Evolutionary conservation across 2,329 filamentous ascomycete species (phyloP), one percentile per base, ranked within the genome.

Genomic region (Trichoderma lentiforme): DNA sequence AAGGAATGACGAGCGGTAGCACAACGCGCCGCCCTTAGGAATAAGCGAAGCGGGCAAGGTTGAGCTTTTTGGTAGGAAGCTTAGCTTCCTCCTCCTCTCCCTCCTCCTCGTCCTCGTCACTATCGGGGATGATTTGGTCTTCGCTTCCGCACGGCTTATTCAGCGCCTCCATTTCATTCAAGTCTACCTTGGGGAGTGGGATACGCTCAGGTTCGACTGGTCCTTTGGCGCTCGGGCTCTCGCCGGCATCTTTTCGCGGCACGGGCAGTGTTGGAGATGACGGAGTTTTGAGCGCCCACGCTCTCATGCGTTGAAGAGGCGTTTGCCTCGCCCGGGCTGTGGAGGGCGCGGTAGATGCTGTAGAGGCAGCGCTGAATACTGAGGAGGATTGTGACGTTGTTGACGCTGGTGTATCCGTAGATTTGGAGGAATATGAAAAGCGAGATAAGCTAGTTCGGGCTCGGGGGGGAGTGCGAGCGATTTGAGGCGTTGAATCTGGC

Each of bases 61-160:
- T 80, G 28, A 88, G 76, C 53, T 81, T 83, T 63, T 74, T 81
- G 7, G 79, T 74, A 1, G 76, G 75, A 8, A 73, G 73, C 3
- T 79, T 79, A 2, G 77, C 83, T 11, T 79, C 77, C 5, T 78
- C 77, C 8, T 85, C 84, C 7, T 78, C 77, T 8, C 85, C 84
- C 21, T 82, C 56, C 18, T 60, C 81, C 70, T 86, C 81, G 70
- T 86, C 86, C 21, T 76, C 84, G 72, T 86, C 85, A 73, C 86
- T 88, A 76, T 86, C 86, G 30, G 85, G 84, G 15, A 86, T 79
- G 73, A 90, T 84, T 70, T 87, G 83, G 71, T 90, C 88, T 76
- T 90, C 88, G 75, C 88, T 90, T 15, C 88, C 88, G 64, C 77
- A 78, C 18, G 81, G 72, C 67, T 76, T 77, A 74, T 88, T 86